Evolutionary conservation across 1,139 yeast species (phyloP), one percentile per base, ranked within the genome.

Genomic region (Candida sanyaensis): DNA sequence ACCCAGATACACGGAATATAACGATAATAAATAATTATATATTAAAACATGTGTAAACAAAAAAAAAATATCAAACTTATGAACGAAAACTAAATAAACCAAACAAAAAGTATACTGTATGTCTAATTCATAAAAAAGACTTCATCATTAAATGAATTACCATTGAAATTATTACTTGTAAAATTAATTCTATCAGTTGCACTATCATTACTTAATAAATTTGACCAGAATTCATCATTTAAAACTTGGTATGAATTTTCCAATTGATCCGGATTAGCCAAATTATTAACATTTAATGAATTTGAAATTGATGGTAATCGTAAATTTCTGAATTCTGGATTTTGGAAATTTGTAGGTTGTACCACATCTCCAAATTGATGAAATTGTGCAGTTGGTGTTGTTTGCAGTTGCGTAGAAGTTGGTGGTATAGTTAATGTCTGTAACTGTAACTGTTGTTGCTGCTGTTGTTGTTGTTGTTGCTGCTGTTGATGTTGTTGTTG

Each of bases 171-270:
- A 44, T 58, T 63, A 49, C 59, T 68, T n/a, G 72, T 62, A 45
- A 73, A 69, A 50, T 71, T 68, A 42, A 73, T 62, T 47, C 65
- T 62, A 55, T 73, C 72, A 26, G 52, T 30, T 5, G 41, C 10
- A 8, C 71, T 56, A 42, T 62, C 70, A 1, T 74, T 62, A 48
- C 71, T 67, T 39, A 74, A 60, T 40, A 74, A 62, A 50, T 74
- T 75, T 7, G 71, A 62, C 79, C 79, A 74, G 51, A 73, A 74
- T 49, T 74, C 79, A 52, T 73, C 79, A 42, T 73, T 71, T 13
- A 74, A 60, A 13, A 70, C 65, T 54, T 61, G 57, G 45, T 66
- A 64, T 26, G 68, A 63, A 43, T 61, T 61, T 44, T 70, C 74
- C 28, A 70, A 50, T 46, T 64, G 69, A 40, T 60, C 58, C 6